Conservation (phyloP, 176 grass and related monocot species). For the Aegilops speltoides region DNA sequence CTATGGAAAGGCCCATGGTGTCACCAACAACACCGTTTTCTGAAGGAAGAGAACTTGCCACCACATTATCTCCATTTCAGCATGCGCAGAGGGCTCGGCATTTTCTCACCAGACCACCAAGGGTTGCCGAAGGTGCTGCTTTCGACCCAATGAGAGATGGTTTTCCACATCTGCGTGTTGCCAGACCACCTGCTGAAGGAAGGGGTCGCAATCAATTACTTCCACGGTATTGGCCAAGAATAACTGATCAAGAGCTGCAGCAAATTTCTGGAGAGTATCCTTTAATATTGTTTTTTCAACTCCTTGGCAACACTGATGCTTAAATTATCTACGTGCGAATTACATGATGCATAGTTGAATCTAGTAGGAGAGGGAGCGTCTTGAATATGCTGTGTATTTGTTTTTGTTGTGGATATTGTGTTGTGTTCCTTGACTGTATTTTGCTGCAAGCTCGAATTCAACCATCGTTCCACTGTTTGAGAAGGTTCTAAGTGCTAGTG, state of each 20-base stretch:
- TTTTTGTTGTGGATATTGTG: not conserved
- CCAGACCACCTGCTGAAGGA: slow-evolving; percentile 91
- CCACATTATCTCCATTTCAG: slow-evolving; percentile 53
- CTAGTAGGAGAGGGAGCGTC: not conserved
- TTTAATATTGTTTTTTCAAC: slow-evolving; percentile 23
- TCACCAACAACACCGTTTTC: slow-evolving; percentile 43
- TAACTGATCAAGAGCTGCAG: slow-evolving; percentile 98
- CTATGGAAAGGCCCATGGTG: slow-evolving; percentile 53
- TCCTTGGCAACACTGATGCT: not conserved
- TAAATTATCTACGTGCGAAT: slow-evolving; percentile 6
- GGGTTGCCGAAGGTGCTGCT: slow-evolving; percentile 43
- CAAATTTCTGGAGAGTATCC: slow-evolving; percentile 99
- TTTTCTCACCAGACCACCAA: slow-evolving; percentile 66
- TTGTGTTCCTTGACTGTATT: slow-evolving; percentile 62
- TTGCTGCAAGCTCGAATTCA: slow-evolving; percentile 75
- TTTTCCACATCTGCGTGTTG: slow-evolving; percentile 89
- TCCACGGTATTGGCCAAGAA: slow-evolving; percentile 98
- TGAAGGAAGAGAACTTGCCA: slow-evolving; percentile 64
- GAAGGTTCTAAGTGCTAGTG: slow-evolving; percentile 98
- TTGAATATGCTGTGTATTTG: not conserved
- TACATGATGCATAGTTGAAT: not conserved
- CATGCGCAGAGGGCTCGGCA: slow-evolving; percentile 64
- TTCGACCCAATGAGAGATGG: slow-evolving; percentile 73
- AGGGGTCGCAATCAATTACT: slow-evolving; percentile 91
- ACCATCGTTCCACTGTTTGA: slow-evolving; percentile 97